A percentile compares a stretch with the other conserved stretches of the same genome.
phyloP scores from a whole-genome alignment of 2,329 filamentous ascomycete species.

The Verticillium nubilum region DNA sequence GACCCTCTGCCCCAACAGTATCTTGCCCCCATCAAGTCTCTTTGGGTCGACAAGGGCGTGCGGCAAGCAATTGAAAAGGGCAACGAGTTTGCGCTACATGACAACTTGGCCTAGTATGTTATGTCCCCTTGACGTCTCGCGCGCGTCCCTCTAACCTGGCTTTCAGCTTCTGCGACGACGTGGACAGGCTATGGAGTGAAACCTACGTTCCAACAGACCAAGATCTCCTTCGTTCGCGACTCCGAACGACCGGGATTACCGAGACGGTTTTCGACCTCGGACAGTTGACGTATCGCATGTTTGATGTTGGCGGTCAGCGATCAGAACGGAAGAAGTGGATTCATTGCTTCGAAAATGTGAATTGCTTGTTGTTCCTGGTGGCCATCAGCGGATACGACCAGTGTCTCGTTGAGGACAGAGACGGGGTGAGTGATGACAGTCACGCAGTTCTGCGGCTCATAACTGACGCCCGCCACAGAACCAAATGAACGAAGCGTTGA shows the following conservation, averaged over 20 bases:
- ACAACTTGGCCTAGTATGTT: constrained; percentile 87
- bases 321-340: constrained; percentile 98
- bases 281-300: constrained; percentile 93
- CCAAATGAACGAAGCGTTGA: constrained; percentile 86
- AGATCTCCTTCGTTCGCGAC: constrained; percentile 83
- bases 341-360: constrained; percentile 92
- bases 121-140: background rate
- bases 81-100: constrained; percentile 93
- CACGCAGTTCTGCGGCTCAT: background rate
- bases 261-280: constrained; percentile 92
- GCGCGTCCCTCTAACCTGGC: background rate
- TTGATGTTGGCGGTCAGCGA: constrained; percentile 86
- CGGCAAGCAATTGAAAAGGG: constrained; percentile 86
- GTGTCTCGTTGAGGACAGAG: constrained; percentile 91
- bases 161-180: constrained; percentile 72
- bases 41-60: constrained; percentile 82
- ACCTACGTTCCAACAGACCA: constrained; percentile 89
- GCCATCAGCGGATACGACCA: constrained; percentile 97
- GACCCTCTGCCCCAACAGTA: constrained; percentile 76
- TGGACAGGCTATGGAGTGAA: constrained; percentile 69
- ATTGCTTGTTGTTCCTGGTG: constrained; percentile 86
- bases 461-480: constrained; percentile 45
- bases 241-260: constrained; percentile 92
- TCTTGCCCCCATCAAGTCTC: constrained; percentile 71
- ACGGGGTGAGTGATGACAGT: constrained; percentile 63